These are phyloP conservation scores for Paramecium bursaria DNA, from an alignment of 73 alveolate species.

Conservation along the genomic window DNA sequence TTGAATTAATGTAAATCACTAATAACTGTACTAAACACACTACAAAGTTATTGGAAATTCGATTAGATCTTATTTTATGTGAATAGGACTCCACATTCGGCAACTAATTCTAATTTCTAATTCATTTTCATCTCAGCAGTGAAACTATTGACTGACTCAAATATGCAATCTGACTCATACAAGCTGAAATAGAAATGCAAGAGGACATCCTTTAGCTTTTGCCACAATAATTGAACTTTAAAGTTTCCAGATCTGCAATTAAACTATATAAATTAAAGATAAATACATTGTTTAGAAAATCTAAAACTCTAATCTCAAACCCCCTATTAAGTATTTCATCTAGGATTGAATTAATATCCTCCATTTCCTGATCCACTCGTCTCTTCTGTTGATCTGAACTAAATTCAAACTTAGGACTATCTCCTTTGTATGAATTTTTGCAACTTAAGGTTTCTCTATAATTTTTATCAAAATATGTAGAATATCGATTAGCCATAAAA, in stretches of 20 bases:
- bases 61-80: neutral
- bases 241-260: slow-evolving; percentile 33
- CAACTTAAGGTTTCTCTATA: slow-evolving; percentile 48
- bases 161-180: neutral
- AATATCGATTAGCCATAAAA: slow-evolving; percentile 40
- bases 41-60: neutral
- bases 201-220: slow-evolving; percentile 18
- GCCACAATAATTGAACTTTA: slow-evolving; percentile 22
- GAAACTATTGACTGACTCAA: neutral
- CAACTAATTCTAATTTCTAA: slow-evolving; percentile 1
- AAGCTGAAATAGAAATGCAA: neutral
- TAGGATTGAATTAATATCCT: slow-evolving; percentile 15
- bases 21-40: slow-evolving; percentile 2
- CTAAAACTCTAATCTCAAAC: neutral
- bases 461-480: slow-evolving; percentile 7
- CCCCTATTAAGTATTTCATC: slow-evolving; percentile 41
- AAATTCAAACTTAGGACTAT: neutral
- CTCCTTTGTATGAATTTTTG: slow-evolving; percentile 27
- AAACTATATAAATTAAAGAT: neutral
- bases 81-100: neutral
- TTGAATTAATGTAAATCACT: slow-evolving; percentile 19
- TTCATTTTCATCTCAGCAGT: neutral
- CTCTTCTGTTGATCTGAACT: neutral
- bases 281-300: slow-evolving; percentile 20
- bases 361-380: slow-evolving; percentile 10